These are phyloP conservation scores for Yamadazyma insecticola DNA, from an alignment of 805 yeast genomes.

Conservation along the genomic window DNA sequence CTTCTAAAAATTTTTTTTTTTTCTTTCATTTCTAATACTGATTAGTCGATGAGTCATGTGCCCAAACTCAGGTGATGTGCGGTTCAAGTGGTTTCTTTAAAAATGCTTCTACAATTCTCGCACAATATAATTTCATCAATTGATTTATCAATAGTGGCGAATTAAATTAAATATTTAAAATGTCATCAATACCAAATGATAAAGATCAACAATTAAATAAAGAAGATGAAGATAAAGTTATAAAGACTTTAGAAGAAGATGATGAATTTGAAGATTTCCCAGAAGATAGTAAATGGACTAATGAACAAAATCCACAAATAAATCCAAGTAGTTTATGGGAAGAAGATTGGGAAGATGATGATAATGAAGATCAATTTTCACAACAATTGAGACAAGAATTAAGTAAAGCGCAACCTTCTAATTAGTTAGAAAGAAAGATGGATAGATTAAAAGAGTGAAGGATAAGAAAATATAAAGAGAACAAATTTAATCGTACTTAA, in stretches of 20 bases:
- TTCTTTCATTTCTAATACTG: too few species aligned
- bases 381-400: conserved; percentile 56
- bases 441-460: neutral
- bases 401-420: conserved; percentile 22
- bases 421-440: conserved; percentile 2
- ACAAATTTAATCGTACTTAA: too few species aligned
- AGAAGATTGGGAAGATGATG: conserved; percentile 97
- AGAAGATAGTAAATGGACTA: conserved; percentile 73
- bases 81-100: too few species aligned
- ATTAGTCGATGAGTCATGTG: too few species aligned
- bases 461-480: neutral
- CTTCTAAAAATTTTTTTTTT: too few species aligned
- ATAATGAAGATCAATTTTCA: conserved; percentile 85
- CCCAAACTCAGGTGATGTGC: too few species aligned
- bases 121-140: too few species aligned
- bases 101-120: too few species aligned
- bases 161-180: neutral
- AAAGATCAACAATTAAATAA: too few species aligned
- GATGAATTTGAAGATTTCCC: conserved; percentile 98
- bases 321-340: conserved; percentile 77
- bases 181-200: conserved; percentile 2
- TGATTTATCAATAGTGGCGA: neutral
- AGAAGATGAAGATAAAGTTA: conserved; percentile 29
- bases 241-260: conserved; percentile 86
- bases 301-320: conserved; percentile 47